Base-by-base conservation (phyloP, 2,329 filamentous ascomycete genomes). In the Chrysoporthe puriensis region DNA sequence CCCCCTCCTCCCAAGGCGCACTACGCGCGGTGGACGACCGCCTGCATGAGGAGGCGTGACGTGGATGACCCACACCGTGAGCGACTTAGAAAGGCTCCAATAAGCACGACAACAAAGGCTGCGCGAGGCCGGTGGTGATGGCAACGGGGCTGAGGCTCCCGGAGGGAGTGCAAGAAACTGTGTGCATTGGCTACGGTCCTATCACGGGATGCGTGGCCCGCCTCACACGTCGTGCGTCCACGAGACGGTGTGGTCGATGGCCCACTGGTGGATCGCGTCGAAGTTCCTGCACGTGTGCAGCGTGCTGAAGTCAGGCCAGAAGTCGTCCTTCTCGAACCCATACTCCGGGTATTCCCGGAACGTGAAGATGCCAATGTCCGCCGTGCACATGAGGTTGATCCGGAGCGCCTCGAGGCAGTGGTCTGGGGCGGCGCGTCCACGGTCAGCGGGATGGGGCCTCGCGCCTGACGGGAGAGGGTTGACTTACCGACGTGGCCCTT, bases 241-340 rank as follows among this genome's bases (percentile, higher is more conserved):
- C 1, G 78, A 76, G 4, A 85, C 84, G 0, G 82, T 83, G 69
- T 86, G 79, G 54, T 85, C 81, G 59, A 84, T 76, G 0, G 83
- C 85, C 85, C 85, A 87, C 40, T 83, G 75, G 48, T 80, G 77
- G 67, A 87, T 80, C 34, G 75, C 79, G 66, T 86, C 80, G 67
- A 85, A 87, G 71, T 87, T 85, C 44, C 85, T 77, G 73, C 85
- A 87, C 8, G 81, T 83, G 70, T 86, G 84, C 44, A 80, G 77
- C 3, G 84, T 84, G 73, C 82, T 83, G 59, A 86, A 85, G 73
- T 86, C 81, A 2, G 84, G 84, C 85, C 84, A 86, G 68, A 84
- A 82, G 57, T 83, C 80, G 67, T 81, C 78, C 43, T 79, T 79
- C 32, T 72, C 70, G 26, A 74, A 72, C 76, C 80, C 62, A 77